Evolutionary conservation across 2,329 filamentous ascomycete genomes (phyloP).

Genomic region (Paracorniculantispora psalliotae): DNA sequence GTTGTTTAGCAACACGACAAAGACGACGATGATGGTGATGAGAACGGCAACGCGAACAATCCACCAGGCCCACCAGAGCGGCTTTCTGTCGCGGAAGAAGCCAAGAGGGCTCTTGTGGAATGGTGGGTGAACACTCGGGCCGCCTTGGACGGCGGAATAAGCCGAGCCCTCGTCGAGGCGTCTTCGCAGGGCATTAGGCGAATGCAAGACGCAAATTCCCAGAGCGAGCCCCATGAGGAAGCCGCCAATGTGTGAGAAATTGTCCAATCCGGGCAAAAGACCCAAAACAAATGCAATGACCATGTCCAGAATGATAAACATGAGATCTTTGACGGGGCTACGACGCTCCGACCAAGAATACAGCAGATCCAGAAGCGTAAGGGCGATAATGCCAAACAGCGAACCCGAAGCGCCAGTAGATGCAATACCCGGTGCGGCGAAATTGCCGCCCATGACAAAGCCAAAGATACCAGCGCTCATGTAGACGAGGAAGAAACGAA

Average conservation of each 20-base stretch:
- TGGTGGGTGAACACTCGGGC: slow-evolving; percentile 41
- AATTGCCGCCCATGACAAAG: slow-evolving; percentile 92
- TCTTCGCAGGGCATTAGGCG: slow-evolving; percentile 72
- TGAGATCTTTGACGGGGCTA: slow-evolving; percentile 75
- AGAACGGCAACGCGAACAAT: slow-evolving; percentile 73
- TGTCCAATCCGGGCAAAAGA: slow-evolving; percentile 86
- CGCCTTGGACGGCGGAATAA: slow-evolving; percentile 62
- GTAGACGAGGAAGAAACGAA: slow-evolving; percentile 88
- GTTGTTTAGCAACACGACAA: slow-evolving; percentile 82
- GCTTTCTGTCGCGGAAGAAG: slow-evolving; percentile 90
- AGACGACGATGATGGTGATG: slow-evolving; percentile 75
- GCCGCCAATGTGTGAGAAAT: slow-evolving; percentile 95
- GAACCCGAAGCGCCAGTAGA: slow-evolving; percentile 87
- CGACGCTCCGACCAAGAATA: slow-evolving; percentile 85
- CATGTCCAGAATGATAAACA: slow-evolving; percentile 81
- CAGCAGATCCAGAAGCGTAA: slow-evolving; percentile 81
- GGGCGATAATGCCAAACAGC: slow-evolving; percentile 85
- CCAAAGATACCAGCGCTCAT: slow-evolving; percentile 90
- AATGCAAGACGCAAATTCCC: slow-evolving; percentile 82
- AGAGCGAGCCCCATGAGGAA: slow-evolving; percentile 88
- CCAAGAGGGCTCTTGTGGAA: slow-evolving; percentile 61
- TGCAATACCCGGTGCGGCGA: slow-evolving; percentile 72
- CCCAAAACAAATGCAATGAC: slow-evolving; percentile 88
- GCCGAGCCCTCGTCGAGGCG: slow-evolving; percentile 67
- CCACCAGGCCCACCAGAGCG: slow-evolving; percentile 98